Base-by-base conservation (phyloP, 2,329 filamentous ascomycete genomes). In the Cladosporium sp. region DNA sequence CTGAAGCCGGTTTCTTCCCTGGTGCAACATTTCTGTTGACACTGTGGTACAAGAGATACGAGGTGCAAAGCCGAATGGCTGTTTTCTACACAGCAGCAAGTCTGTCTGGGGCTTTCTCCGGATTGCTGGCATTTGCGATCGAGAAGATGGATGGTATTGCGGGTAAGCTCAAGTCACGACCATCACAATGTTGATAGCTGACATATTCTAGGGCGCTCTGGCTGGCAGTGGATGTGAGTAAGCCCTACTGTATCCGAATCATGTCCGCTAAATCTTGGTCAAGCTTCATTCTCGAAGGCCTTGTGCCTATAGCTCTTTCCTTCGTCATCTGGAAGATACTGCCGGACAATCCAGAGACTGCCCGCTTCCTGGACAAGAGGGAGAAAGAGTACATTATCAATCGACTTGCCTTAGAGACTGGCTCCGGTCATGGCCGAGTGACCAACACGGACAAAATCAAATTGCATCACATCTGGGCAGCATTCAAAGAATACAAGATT, bases 331-430 rank as follows among this genome's bases (percentile, higher is more conserved):
- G 53, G 51, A 78, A 72, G 63, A 66, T 72, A 33, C 78, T 84
- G 59, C 67, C 78, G 50, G 81, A 84, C 60, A 83, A 79, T 55
- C 80, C 82, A 2, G 68, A 66, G 9, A 73, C 67, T 1, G 80
- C 82, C 2, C 66, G 61, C 0, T 85, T 85, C 59, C 71, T 86
- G 3, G 76, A 69, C 0, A 59, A 71, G 2, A 68, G 75, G 13
- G 55, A 57, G 41, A 67, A 69, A 43, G 57, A 62, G 13, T 56
- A 74, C 4, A 65, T 78, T 2, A 59, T 71, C 25, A 60, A 63
- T n/a, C 70, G 72, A 1, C 56, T 78, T 7, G 60, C 63, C n/a
- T 39, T 53, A 12, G 48, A 56, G 49, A 55, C 53, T 2, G 53
- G 53, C 32, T 53, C 53, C 12, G 53, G 51, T 1, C 51, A 50